phyloP scores from a whole-genome alignment of 768 basidiomycete species.

The Trametes punicea region DNA sequence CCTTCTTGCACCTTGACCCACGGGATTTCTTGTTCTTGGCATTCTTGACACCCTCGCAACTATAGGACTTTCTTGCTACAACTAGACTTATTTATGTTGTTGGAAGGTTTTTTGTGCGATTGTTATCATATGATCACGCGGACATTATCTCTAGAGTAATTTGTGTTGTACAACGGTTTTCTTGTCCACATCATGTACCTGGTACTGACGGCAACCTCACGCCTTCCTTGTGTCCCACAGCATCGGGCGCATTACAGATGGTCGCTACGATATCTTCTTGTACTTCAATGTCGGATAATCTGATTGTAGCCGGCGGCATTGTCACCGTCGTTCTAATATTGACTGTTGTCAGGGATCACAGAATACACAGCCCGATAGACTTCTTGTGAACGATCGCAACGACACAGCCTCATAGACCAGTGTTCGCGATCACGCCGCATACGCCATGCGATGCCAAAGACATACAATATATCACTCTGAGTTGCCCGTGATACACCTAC shows the following conservation, averaged over 20 bases:
- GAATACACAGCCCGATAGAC: no score
- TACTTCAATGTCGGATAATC: not conserved
- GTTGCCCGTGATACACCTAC: no score
- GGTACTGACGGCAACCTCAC: not conserved
- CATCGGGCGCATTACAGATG: no score
- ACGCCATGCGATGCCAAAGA: conserved; percentile 1
- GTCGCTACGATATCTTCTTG: not conserved
- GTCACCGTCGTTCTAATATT: not conserved
- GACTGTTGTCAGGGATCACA: no score
- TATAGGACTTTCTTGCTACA: not conserved
- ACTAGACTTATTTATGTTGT: not conserved
- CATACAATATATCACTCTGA: no score
- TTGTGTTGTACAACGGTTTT: not conserved
- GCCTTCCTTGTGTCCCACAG: no score
- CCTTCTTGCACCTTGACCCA: no score
- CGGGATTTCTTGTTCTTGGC: not conserved
- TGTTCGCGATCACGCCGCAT: not conserved
- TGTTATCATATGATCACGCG: no score
- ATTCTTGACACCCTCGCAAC: not conserved
- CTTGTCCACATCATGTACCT: not conserved
- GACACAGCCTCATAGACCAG: not conserved
- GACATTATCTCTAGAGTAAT: not conserved
- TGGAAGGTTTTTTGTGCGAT: no score
- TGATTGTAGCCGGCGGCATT: not conserved
- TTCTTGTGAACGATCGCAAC: not conserved